A percentile compares a stretch with the other conserved stretches of the same genome.
Evolutionary conservation across 2,329 filamentous ascomycete species (phyloP).

Genomic region (Zymoseptoria passerinii): DNA sequence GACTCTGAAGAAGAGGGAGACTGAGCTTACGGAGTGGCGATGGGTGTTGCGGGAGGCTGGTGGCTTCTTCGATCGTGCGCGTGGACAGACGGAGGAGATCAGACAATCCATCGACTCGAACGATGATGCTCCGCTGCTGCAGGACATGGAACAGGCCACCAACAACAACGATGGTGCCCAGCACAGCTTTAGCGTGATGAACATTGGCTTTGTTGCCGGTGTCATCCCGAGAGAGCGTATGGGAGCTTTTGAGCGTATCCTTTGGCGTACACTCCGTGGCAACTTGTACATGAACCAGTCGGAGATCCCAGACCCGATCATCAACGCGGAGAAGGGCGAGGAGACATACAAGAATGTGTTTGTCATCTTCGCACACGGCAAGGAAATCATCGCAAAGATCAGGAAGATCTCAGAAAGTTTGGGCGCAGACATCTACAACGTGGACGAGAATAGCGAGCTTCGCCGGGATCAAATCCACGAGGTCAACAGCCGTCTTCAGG

Average conservation of each 20-base stretch:
- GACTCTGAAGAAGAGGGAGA: slow-evolving; percentile 93
- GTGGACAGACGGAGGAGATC: slow-evolving; percentile 95
- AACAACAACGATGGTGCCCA: slow-evolving; percentile 19
- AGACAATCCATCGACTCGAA: slow-evolving; percentile 76
- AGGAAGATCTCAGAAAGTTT: slow-evolving; percentile 98
- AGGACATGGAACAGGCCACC: slow-evolving; percentile 77
- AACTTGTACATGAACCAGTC: slow-evolving; percentile 99
- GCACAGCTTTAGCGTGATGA: slow-evolving; percentile 77
- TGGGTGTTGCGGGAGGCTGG: slow-evolving; percentile 96
- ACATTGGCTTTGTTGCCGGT: slow-evolving; percentile 96
- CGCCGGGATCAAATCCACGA: slow-evolving; percentile 94
- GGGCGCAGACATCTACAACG: slow-evolving; percentile 88
- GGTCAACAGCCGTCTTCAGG: slow-evolving; percentile 85
- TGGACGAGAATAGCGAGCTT: slow-evolving; percentile 94
- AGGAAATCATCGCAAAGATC: slow-evolving; percentile 97
- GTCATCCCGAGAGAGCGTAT: slow-evolving; percentile 91
- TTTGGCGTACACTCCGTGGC: slow-evolving; percentile 93
- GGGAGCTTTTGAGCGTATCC: slow-evolving; percentile 89
- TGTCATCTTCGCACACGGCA: slow-evolving; percentile 97
- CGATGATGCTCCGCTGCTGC: slow-evolving; percentile 86
- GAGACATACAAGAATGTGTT: slow-evolving; percentile 95
- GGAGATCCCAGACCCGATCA: slow-evolving; percentile 86
- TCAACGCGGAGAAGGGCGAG: slow-evolving; percentile 89
- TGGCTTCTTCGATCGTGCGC: slow-evolving; percentile 92
- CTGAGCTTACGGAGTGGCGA: slow-evolving; percentile 95